Evolutionary conservation across 352 stramenopile species (phyloP).

Genomic region (Pythium brachiatum): DNA sequence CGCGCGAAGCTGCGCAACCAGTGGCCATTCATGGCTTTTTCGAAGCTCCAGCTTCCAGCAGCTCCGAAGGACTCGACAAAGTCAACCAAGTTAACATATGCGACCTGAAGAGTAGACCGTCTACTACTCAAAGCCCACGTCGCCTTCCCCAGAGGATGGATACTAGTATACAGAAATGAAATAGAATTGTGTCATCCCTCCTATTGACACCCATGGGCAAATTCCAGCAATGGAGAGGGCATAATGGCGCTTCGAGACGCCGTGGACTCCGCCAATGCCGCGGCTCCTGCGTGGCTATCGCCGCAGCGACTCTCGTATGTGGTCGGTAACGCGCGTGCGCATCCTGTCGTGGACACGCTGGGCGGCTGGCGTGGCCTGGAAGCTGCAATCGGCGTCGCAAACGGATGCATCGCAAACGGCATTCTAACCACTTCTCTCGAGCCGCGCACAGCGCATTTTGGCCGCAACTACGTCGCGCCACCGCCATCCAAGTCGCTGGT

Average conservation of each 20-base stretch:
- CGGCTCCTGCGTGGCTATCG: not conserved
- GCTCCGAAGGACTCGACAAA: not conserved
- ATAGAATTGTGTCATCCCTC: too few relatives aligned
- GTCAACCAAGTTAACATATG: slow-evolving; percentile 3
- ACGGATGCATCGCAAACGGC: not conserved
- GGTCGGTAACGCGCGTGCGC: not conserved
- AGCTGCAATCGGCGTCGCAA: slow-evolving; percentile 8
- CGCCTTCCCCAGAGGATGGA: too few relatives aligned
- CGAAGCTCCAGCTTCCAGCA: not conserved
- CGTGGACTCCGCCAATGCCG: not conserved
- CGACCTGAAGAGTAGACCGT: too few relatives aligned
- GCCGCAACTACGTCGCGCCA: slow-evolving; percentile 30
- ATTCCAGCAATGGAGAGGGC: too few relatives aligned
- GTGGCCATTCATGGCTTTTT: slow-evolving; percentile 15
- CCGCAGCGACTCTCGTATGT: slow-evolving; percentile 3
- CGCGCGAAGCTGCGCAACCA: not conserved
- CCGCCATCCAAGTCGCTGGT: slow-evolving; percentile 19
- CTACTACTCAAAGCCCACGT: too few relatives aligned
- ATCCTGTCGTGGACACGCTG: slow-evolving; percentile 3
- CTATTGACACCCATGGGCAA: too few relatives aligned
- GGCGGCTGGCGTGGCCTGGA: slow-evolving; percentile 12
- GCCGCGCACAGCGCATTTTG: slow-evolving; percentile 12
- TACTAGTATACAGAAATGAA: too few relatives aligned
- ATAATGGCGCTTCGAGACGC: too few relatives aligned
- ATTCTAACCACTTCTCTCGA: not conserved